Conservation (phyloP, 2,329 filamentous ascomycete species). For the Neonectria faginata region DNA sequence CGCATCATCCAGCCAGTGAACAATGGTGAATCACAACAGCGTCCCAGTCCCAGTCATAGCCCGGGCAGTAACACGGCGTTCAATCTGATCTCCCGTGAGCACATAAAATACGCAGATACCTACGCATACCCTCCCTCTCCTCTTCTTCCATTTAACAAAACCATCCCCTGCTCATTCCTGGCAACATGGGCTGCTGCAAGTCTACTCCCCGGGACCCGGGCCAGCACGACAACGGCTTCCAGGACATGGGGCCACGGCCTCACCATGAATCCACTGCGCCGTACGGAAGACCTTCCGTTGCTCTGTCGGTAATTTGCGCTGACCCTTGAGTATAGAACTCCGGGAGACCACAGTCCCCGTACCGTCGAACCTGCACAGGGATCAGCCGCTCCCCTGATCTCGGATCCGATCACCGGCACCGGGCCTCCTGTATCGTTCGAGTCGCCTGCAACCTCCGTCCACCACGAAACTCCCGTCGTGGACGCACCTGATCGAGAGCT, state of each 20-base stretch:
- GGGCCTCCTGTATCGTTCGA: conserved; percentile 4
- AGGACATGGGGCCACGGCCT: conserved; percentile 27
- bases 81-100: background rate
- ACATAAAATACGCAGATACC: background rate
- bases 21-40: conserved; percentile 3
- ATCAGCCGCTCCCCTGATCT: background rate
- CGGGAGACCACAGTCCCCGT: background rate
- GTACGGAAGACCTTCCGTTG: conserved; percentile 16
- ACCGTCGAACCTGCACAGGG: background rate
- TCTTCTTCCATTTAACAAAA: conserved; percentile 8
- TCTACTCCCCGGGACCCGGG: conserved; percentile 10
- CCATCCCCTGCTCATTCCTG: no score
- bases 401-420: background rate
- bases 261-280: background rate
- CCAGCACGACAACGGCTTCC: conserved; percentile 21
- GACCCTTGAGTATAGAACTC: background rate
- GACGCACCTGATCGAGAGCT: background rate
- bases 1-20: background rate
- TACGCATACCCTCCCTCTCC: background rate
- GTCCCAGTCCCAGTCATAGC: background rate
- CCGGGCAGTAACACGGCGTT: background rate
- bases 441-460: background rate
- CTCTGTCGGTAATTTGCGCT: background rate
- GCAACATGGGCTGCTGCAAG: conserved; percentile 25
- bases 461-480: no score